Evolutionary conservation across 2,329 filamentous ascomycete species (phyloP).

Genomic region (Fusarium sp.): DNA sequence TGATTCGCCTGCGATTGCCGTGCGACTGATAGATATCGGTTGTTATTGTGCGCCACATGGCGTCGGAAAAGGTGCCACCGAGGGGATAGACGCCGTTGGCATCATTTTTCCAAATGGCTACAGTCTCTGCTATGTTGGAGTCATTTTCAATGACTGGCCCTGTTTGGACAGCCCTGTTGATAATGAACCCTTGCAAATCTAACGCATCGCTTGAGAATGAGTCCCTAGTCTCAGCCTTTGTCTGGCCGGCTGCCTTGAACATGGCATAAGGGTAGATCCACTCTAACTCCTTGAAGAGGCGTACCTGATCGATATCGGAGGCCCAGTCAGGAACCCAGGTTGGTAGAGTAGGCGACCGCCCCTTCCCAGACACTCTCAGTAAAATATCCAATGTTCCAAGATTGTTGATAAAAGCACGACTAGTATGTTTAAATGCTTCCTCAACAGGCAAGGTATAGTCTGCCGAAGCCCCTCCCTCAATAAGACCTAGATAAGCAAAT

Average conservation of each 20-base stretch:
- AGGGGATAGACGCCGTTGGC: fast-evolving
- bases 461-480: fast-evolving
- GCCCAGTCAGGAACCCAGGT: not conserved
- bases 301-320: not conserved
- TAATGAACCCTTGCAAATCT: not conserved
- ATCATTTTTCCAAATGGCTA: not conserved
- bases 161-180: not conserved
- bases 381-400: not conserved
- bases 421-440: not conserved
- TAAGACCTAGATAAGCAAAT: not conserved
- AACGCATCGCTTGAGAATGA: not conserved
- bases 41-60: not conserved
- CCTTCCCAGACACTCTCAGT: not conserved
- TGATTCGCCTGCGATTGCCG: not conserved
- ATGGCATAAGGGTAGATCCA: not conserved
- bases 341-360: not conserved
- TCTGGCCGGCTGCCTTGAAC: not conserved
- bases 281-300: not conserved
- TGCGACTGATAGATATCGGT: not conserved
- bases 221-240: not conserved
- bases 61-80: not conserved
- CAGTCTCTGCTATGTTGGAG: no score
- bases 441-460: not conserved
- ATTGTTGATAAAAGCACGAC: not conserved
- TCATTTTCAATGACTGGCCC: no score